A percentile compares a stretch with the other conserved stretches of the same genome.
These are phyloP conservation scores for Endocalyx cinctus DNA, from an alignment of 2,329 filamentous ascomycete genomes.

Conservation along the genomic window DNA sequence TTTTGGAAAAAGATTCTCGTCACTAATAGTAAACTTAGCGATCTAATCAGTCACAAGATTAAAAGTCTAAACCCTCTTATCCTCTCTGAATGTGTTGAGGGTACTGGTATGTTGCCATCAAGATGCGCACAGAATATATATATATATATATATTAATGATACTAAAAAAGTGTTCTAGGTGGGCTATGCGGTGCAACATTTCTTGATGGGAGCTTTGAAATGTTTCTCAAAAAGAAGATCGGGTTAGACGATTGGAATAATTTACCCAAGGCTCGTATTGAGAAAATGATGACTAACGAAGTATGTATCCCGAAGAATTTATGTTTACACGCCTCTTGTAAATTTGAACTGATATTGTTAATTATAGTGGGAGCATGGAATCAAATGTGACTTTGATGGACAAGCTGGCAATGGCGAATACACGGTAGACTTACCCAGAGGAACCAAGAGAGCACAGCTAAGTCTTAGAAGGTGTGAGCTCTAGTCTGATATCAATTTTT, in stretches of 20 bases:
- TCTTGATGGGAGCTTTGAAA: background rate
- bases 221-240: background rate
- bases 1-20: background rate
- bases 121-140: no score
- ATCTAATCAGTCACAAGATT: background rate
- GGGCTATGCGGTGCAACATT: background rate
- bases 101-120: no score
- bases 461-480: background rate
- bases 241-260: background rate
- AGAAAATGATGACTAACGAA: background rate
- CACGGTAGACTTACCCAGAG: background rate
- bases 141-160: background rate
- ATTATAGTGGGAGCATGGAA: background rate
- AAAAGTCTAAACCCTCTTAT: background rate
- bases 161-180: no score
- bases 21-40: background rate
- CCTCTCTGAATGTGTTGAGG: background rate
- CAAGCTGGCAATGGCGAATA: background rate
- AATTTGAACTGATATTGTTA: no score
- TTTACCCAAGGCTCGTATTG: background rate
- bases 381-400: background rate
- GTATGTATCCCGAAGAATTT: no score
- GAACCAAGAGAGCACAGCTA: no score
- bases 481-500: background rate
- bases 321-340: no score